These are phyloP conservation scores for Niebla homalea DNA, from an alignment of 495 filamentous ascomycete species.

Conservation along the genomic window DNA sequence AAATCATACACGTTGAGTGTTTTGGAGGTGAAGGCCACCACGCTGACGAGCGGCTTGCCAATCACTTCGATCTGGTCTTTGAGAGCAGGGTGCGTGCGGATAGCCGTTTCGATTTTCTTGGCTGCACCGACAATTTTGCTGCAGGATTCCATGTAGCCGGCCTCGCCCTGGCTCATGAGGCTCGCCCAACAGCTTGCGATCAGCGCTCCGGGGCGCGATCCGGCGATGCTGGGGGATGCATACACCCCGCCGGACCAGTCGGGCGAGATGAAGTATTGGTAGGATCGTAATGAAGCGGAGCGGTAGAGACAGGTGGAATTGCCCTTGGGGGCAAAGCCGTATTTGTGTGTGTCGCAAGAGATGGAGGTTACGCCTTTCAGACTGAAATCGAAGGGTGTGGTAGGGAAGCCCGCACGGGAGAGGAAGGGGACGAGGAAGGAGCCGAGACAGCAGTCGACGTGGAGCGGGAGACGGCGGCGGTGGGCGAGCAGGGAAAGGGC, in stretches of 20 bases:
- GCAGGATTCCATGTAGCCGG: conserved; percentile 78
- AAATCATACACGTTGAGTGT: conserved; percentile 76
- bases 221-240: conserved; percentile 79
- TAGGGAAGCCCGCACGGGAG: conserved; percentile 70
- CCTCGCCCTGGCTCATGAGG: conserved; percentile 75
- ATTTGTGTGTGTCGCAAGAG: conserved; percentile 95
- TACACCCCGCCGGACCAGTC: conserved; percentile 96
- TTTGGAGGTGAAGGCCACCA: conserved; percentile 73
- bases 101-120: conserved; percentile 68
- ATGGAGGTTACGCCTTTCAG: conserved; percentile 90
- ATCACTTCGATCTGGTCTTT: conserved; percentile 62
- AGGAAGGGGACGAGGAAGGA: conserved; percentile 91
- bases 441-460: conserved; percentile 95
- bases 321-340: conserved; percentile 96
- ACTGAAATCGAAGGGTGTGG: conserved; percentile 80
- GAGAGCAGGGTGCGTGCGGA: conserved; percentile 51
- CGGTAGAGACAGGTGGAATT: conserved; percentile 89
- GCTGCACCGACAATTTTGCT: conserved; percentile 75
- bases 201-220: conserved; percentile 80
- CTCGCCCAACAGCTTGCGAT: conserved; percentile 92
- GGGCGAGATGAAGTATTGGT: conserved; percentile 93
- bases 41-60: conserved; percentile 75
- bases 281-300: conserved; percentile 55
- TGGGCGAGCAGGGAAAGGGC: conserved; percentile 73
- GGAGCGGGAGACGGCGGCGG: conserved; percentile 66